Evolutionary conservation across 2,329 filamentous ascomycete genomes (phyloP).

Genomic region (Microcera coccophila): DNA sequence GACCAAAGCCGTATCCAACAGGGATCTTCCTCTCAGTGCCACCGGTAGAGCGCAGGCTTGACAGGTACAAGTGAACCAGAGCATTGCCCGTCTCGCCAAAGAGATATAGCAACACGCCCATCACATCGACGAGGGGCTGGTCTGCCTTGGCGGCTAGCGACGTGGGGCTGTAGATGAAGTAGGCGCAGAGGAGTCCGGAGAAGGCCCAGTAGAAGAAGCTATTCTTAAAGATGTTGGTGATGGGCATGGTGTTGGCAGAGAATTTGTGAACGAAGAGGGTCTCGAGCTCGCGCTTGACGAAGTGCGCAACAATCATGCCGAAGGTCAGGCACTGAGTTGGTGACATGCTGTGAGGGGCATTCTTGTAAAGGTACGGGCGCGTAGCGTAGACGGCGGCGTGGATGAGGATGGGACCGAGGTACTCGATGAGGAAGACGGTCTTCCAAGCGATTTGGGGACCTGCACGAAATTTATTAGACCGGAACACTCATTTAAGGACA

Average conservation of each 20-base stretch:
- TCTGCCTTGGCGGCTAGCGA: conserved; percentile 59
- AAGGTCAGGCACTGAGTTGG: conserved; percentile 70
- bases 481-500: too few relatives aligned
- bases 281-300: conserved; percentile 91
- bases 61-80: conserved; percentile 73
- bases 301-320: conserved; percentile 74
- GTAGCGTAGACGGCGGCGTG: conserved; percentile 70
- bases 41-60: conserved; percentile 70
- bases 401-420: conserved; percentile 85
- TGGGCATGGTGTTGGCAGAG: conserved; percentile 90
- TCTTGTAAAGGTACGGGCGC: conserved; percentile 59
- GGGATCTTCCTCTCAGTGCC: conserved; percentile 87
- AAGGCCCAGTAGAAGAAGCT: conserved; percentile 89
- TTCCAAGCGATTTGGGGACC: conserved; percentile 88
- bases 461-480: conserved; percentile 36
- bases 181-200: conserved; percentile 74
- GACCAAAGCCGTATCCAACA: conserved; percentile 72
- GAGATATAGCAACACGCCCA: conserved; percentile 67
- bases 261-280: conserved; percentile 95
- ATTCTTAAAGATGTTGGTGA: conserved; percentile 89
- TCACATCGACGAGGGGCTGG: conserved; percentile 53
- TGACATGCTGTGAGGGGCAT: conserved; percentile 49
- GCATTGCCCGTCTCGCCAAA: conserved; percentile 80
- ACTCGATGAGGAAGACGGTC: conserved; percentile 93
- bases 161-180: conserved; percentile 77